Percentiles rank a stretch among this genome's conserved stretches.
These are phyloP conservation scores for Dalbergia oliveri DNA, from an alignment of 306 rosid genomes.

Conservation along the genomic window DNA sequence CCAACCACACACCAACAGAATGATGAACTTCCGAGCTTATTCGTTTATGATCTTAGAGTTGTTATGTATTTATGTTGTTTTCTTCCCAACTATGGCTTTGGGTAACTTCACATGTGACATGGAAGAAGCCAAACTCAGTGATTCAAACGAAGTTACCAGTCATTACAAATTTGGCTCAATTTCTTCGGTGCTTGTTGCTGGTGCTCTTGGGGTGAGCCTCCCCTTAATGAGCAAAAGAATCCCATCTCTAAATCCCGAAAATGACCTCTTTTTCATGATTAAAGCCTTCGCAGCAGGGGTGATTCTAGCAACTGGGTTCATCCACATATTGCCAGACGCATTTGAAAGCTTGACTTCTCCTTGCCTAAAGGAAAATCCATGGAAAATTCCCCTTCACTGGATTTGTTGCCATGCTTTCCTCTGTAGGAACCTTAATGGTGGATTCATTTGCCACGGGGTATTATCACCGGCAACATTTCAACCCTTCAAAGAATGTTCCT, in stretches of 20 bases:
- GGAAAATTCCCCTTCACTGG: constrained; percentile 72
- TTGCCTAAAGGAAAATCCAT: constrained; percentile 58
- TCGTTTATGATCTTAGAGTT: constrained; percentile 45
- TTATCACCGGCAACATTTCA: constrained; percentile 63
- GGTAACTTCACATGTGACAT: constrained; percentile 51
- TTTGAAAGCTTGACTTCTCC: constrained; percentile 65
- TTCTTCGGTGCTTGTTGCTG: constrained; percentile 67
- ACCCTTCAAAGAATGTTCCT: constrained; percentile 53
- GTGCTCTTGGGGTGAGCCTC: constrained; percentile 71
- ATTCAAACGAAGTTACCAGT: constrained; percentile 39
- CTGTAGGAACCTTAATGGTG: constrained; percentile 72
- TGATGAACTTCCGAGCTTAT: constrained; percentile 15
- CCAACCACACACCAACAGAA: not conserved
- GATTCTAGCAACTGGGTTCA: constrained; percentile 70
- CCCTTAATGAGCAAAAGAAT: constrained; percentile 69
- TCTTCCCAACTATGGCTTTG: constrained; percentile 48
- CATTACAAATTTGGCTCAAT: constrained; percentile 70
- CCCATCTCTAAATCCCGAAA: constrained; percentile 59
- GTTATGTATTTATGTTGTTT: constrained; percentile 16
- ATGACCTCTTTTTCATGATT: constrained; percentile 66
- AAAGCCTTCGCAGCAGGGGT: constrained; percentile 86
- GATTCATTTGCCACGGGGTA: constrained; percentile 70
- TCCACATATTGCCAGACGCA: constrained; percentile 81
- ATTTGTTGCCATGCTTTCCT: constrained; percentile 70
- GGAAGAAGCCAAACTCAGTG: constrained; percentile 5